Percentiles rank a stretch among this genome's conserved stretches.
These are phyloP conservation scores for Phialophora chinensis DNA, from an alignment of 2,329 filamentous ascomycete genomes.

Conservation along the genomic window DNA sequence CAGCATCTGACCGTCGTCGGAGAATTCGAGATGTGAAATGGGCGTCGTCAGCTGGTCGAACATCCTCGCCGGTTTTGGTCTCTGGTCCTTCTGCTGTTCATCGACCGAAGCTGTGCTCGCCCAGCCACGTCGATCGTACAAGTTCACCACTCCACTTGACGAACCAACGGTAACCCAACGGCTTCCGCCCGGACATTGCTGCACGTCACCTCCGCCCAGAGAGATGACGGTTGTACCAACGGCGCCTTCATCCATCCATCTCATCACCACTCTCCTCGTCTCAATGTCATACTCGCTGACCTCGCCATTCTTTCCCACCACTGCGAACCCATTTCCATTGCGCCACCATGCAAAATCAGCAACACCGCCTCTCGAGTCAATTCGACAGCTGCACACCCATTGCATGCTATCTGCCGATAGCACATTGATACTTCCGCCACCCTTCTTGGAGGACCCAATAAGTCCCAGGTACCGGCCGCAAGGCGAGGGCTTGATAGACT, in stretches of 20 bases:
- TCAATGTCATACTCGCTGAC: constrained; percentile 85
- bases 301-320: constrained; percentile 84
- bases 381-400: constrained; percentile 81
- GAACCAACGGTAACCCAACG: constrained; percentile 89
- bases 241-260: constrained; percentile 90
- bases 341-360: constrained; percentile 95
- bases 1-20: constrained; percentile 86
- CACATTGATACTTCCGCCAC: constrained; percentile 86
- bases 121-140: constrained; percentile 76
- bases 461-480: constrained; percentile 86
- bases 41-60: constrained; percentile 89
- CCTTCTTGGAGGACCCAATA: constrained; percentile 78
- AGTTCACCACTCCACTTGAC: constrained; percentile 84
- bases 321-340: constrained; percentile 78
- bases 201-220: constrained; percentile 63
- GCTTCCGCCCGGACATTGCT: constrained; percentile 68
- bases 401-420: constrained; percentile 80
- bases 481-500: constrained; percentile 84
- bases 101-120: constrained; percentile 18
- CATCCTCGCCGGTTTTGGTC: constrained; percentile 72
- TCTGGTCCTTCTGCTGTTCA: constrained; percentile 55
- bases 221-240: constrained; percentile 82
- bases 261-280: constrained; percentile 70
- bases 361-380: constrained; percentile 82
- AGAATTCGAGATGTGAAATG: constrained; percentile 78